Base-by-base conservation (phyloP, 1,139 yeast genomes). In the Blastobotrys ciferrii region DNA sequence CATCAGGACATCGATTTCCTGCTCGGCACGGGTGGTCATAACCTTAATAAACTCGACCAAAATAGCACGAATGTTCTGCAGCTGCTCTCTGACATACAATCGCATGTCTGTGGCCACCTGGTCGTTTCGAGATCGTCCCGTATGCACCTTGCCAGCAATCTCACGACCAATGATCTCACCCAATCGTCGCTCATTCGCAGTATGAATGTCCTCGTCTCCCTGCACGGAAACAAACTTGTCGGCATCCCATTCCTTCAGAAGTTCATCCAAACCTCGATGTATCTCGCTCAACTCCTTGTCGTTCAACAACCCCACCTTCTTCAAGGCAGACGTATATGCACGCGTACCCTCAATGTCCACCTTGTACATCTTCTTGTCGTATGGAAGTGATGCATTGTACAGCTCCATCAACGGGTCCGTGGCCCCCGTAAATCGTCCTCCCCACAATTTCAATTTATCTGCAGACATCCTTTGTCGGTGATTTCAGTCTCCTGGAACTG, bases 81-180 rank as follows among this genome's bases (percentile, higher is more conserved):
- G 72, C 57, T 82, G 79, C 58, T 84, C 94, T 61, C 97, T 83
- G 47, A 92, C 97, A 62, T 80, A 92, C 39, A 92, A 80, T 69
- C 99, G 80, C 96, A 92, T 87, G 65, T 92, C 98, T 15, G 98
- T 92, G 38, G 97, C 98, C 49, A 91, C 97, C 73, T 92, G 99
- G 69, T 92, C 99, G 64, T 92, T 92, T 76, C 99, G 84, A 43
- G 96, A 87, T 66, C 99, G 81, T 53, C 99, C 99, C 15, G 99
- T 92, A 68, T 92, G 99, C 30, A 92, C 98, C 65, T 92, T 92
- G 44, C 99, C 99, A 37, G 98, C 87, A 65, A 92, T 91, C 52
- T 81, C 82, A 63, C 82, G 84, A 49, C 98, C 99, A 61, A 92
- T 92, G 47, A 92, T 73, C 70, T 92, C 99, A 41, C 99, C 98